phyloP scores from a whole-genome alignment of 768 basidiomycete species.

The Crucibulum laeve region DNA sequence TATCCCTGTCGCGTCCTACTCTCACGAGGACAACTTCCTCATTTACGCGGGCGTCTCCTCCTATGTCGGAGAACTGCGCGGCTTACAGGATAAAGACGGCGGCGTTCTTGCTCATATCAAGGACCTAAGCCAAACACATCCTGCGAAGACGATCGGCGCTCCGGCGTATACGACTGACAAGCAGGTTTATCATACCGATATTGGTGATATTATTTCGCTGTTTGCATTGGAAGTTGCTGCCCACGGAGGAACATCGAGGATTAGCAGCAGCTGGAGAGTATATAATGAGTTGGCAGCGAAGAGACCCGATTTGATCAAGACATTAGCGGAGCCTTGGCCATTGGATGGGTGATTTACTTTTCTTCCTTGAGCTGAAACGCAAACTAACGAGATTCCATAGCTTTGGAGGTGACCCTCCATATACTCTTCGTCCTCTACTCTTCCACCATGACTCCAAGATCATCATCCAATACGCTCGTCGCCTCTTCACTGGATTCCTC shows the following conservation, averaged over 20 bases:
- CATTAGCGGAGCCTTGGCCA: constrained; percentile 36
- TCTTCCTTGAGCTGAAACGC: background rate
- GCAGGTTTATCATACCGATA: constrained; percentile 29
- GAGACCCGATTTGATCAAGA: constrained; percentile 38
- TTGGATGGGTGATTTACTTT: constrained; percentile 26
- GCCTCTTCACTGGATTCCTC: constrained; percentile 38
- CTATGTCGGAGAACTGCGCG: constrained; percentile 15
- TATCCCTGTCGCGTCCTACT: constrained; percentile 16
- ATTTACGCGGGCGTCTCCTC: constrained; percentile 20
- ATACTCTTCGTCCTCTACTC: constrained; percentile 31
- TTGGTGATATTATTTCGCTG: constrained; percentile 41
- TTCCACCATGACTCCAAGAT: constrained; percentile 33
- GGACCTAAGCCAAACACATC: constrained; percentile 14
- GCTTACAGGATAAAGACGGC: constrained; percentile 14
- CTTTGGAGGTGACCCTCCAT: constrained; percentile 31
- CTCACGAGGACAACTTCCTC: constrained; percentile 16
- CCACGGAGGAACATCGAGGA: constrained; percentile 39
- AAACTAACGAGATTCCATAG: constrained; percentile 11
- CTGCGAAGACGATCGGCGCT: constrained; percentile 12
- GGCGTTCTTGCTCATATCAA: constrained; percentile 20
- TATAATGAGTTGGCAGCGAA: constrained; percentile 44
- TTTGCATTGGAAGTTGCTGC: constrained; percentile 37
- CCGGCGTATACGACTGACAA: constrained; percentile 21
- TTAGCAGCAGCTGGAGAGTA: constrained; percentile 37
- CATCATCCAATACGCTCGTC: constrained; percentile 42